Percentiles rank a stretch among this genome's conserved stretches.
Evolutionary conservation across 2,329 filamentous ascomycete genomes (phyloP).

Genomic region (Beauveria varroae): DNA sequence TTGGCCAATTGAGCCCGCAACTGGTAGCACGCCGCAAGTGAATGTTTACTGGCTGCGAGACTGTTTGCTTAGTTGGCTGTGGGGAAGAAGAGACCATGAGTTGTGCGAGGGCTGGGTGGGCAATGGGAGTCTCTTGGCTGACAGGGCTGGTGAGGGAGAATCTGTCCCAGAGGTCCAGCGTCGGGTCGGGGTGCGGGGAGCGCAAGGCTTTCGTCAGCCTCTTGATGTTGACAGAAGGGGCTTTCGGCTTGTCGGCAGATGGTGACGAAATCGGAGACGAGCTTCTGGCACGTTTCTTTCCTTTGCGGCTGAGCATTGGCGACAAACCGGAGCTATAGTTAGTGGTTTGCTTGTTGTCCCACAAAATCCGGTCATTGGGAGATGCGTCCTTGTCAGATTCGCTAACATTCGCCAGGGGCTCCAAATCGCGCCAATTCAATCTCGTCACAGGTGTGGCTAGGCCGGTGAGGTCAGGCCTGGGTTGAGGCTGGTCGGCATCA

Average conservation of each 20-base stretch:
- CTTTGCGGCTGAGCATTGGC: conserved; percentile 41
- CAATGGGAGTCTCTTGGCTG: conserved; percentile 35
- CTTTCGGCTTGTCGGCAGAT: conserved; percentile 35
- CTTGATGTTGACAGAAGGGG: conserved; percentile 48
- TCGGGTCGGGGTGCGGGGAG: conserved; percentile 64
- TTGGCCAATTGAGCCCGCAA: conserved; percentile 64
- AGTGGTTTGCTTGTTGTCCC: conserved; percentile 45
- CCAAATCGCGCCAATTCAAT: conserved; percentile 52
- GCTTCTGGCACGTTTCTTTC: conserved; percentile 63
- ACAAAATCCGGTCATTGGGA: conserved; percentile 54
- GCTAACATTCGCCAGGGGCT: conserved; percentile 29
- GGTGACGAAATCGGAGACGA: conserved; percentile 69
- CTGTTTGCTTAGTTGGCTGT: conserved; percentile 42
- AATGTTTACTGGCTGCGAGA: conserved; percentile 32
- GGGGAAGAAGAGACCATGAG: conserved; percentile 66
- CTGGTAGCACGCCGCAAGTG: conserved; percentile 58
- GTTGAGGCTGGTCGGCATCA: conserved; percentile 11
- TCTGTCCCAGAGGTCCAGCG: conserved; percentile 69
- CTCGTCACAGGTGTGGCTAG: conserved; percentile 41
- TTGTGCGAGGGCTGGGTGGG: conserved; percentile 53
- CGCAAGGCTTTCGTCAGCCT: conserved; percentile 51
- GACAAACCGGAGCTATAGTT: conserved; percentile 34
- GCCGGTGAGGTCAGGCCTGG: not conserved
- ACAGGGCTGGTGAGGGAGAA: conserved; percentile 47
- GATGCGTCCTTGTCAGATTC: conserved; percentile 43